A percentile compares a stretch with the other conserved stretches of the same genome.
Evolutionary conservation across 371 early-diverging fungal genomes (phyloP).

Genomic region (Apophysomyces trapeziformis): DNA sequence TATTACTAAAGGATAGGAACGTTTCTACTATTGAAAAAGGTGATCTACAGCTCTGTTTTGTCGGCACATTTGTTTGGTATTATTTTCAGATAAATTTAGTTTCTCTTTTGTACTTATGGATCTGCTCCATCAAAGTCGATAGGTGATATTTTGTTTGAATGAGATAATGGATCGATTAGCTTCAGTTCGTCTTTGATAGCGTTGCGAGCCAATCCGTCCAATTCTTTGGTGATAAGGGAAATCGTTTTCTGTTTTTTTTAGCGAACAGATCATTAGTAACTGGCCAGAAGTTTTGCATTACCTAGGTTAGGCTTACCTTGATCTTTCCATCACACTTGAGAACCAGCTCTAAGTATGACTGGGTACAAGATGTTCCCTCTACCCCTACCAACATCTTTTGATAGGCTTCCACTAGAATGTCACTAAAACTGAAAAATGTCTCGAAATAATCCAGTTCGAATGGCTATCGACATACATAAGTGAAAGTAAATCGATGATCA

Average conservation of each 20-base stretch:
- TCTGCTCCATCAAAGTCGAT: conserved; percentile 50
- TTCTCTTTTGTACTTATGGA: not conserved
- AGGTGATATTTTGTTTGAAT: conserved; percentile 40
- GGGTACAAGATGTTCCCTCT: conserved; percentile 43
- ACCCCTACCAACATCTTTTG: conserved; percentile 48
- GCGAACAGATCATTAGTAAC: no score
- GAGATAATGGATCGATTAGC: conserved; percentile 53
- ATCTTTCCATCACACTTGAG: conserved; percentile 60
- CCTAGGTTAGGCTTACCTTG: conserved; percentile 35
- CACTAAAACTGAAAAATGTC: conserved; percentile 55
- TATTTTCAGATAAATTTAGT: no score
- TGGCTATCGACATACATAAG: conserved; percentile 38
- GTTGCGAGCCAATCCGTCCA: conserved; percentile 56
- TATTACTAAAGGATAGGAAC: no score
- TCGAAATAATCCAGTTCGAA: conserved; percentile 64
- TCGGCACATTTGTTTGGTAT: no score
- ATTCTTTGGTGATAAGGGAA: conserved; percentile 57
- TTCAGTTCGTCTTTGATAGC: conserved; percentile 59
- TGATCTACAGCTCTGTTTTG: no score
- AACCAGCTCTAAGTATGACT: conserved; percentile 58
- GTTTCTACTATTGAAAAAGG: no score
- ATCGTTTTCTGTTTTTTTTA: conserved; percentile 48
- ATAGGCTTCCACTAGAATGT: conserved; percentile 53
- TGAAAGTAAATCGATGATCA: not conserved
- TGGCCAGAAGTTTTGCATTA: not conserved